A percentile compares a stretch with the other conserved stretches of the same genome.
phyloP scores from a whole-genome alignment of 2,329 filamentous ascomycete genomes.

The Aspergillus tubingensis region DNA sequence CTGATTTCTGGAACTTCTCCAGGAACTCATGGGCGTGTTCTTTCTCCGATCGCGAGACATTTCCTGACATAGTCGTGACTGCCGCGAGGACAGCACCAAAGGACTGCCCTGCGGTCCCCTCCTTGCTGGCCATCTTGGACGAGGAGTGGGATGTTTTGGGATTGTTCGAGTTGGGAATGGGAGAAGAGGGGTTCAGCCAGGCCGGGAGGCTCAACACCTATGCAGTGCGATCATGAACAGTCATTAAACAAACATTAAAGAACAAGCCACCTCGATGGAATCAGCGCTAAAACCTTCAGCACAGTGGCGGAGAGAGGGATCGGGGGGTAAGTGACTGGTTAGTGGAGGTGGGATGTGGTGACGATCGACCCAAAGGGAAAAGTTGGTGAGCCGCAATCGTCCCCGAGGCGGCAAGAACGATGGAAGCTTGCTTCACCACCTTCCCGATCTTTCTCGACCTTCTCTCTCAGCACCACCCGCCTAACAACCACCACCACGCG shows the following conservation, averaged over 20 bases:
- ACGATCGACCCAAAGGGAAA: slow-evolving; percentile 30
- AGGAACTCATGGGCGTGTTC: slow-evolving; percentile 88
- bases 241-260: slow-evolving; percentile 24
- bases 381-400: slow-evolving; percentile 33
- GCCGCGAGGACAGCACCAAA: slow-evolving; percentile 86
- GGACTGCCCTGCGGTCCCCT: slow-evolving; percentile 63
- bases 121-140: slow-evolving; percentile 66
- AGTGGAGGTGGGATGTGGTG: slow-evolving; percentile 30
- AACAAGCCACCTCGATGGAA: slow-evolving; percentile 11
- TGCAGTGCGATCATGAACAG: slow-evolving; percentile 23
- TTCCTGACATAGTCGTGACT: slow-evolving; percentile 85
- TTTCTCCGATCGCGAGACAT: slow-evolving; percentile 78
- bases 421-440: slow-evolving; percentile 13
- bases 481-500: slow-evolving; percentile 10
- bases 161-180: slow-evolving; percentile 20
- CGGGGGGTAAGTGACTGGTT: slow-evolving; percentile 12
- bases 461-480: slow-evolving; percentile 8
- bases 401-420: slow-evolving; percentile 17
- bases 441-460: slow-evolving; percentile 18
- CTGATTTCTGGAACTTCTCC: slow-evolving; percentile 97
- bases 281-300: slow-evolving; percentile 2
- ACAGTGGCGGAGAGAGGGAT: slow-evolving; percentile 1
- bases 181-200: slow-evolving; percentile 29
- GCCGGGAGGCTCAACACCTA: slow-evolving; percentile 29
- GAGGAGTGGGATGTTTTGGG: slow-evolving; percentile 31